These are phyloP conservation scores for Curvularia verruculosa DNA, from an alignment of 2,329 filamentous ascomycete species.

Conservation along the genomic window DNA sequence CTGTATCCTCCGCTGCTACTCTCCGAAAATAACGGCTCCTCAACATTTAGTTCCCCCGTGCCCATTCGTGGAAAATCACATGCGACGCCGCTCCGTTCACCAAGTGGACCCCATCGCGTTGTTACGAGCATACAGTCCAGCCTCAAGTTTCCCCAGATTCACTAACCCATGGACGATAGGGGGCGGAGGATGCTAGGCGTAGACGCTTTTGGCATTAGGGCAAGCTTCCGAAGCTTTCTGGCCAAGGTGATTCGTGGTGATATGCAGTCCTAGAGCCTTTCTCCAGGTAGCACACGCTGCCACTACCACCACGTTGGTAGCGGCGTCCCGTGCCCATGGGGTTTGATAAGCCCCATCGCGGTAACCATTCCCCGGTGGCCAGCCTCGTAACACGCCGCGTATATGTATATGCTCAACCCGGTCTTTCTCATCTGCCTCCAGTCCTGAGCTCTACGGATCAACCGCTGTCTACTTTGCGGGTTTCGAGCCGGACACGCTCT, in stretches of 20 bases:
- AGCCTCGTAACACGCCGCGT: slow-evolving; percentile 18
- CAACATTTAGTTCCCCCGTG: slow-evolving; percentile 7
- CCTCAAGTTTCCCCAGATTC: slow-evolving; percentile 32
- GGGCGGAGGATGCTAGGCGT: slow-evolving; percentile 3
- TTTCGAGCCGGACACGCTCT: slow-evolving; percentile 15
- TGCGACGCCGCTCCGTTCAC: slow-evolving; percentile 15
- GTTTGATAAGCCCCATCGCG: slow-evolving; percentile 22
- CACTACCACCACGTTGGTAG: slow-evolving; percentile 24
- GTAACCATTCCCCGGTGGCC: slow-evolving; percentile 21
- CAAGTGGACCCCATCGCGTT: slow-evolving; percentile 20
- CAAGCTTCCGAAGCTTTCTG: slow-evolving; percentile 29
- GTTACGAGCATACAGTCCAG: slow-evolving; percentile 25
- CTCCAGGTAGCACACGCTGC: slow-evolving; percentile 7
- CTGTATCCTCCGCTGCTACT: slow-evolving; percentile 12
- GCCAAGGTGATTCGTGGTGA: slow-evolving; percentile 42
- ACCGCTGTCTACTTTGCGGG: slow-evolving; percentile 27
- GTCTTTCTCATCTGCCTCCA: slow-evolving; percentile 15
- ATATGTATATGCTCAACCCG: slow-evolving; percentile 28
- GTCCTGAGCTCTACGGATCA: slow-evolving; percentile 18
- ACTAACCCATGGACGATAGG: slow-evolving; percentile 11
- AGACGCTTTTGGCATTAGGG: slow-evolving; percentile 20
- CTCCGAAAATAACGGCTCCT: slow-evolving; percentile 15
- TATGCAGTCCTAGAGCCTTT: slow-evolving; percentile 19
- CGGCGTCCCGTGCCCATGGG: slow-evolving; percentile 32
- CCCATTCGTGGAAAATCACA: slow-evolving; percentile 41